Base-by-base conservation (phyloP, 2,329 filamentous ascomycete genomes). In the Colletotrichum sublineola region DNA sequence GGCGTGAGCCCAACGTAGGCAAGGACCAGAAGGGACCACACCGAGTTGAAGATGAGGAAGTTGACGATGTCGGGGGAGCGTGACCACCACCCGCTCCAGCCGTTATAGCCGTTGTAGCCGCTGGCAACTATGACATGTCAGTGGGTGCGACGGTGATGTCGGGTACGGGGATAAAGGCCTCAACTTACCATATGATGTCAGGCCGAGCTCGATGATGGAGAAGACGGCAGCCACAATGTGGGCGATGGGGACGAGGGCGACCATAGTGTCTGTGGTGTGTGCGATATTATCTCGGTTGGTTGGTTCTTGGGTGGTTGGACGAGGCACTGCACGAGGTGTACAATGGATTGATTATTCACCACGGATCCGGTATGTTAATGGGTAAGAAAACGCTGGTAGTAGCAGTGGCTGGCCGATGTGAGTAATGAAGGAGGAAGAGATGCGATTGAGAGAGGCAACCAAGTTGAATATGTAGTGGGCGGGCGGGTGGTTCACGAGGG, bases 41-140 rank as follows among this genome's bases (percentile, higher is more conserved):
- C 85, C 52, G 90, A 85, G 79, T 87, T 87, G 87, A 97, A 97
- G 82, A 97, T 86, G 82, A 96, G 88, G 84, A 96, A 97, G 82
- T 91, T 91, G 80, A 93, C 84, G 46, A 87, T 83, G 14, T 87
- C 85, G 9, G 92, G 91, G 29, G 74, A 77, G 71, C 68, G 75
- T 65, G 65, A 74, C 68, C 77, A 78, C 72, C 73, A 77, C 46
- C 83, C 61, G 46, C 46, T 63, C 46, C 46, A 63, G 46, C 61
- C 61, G 46, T 63, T 63, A 46, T 40, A 50, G 7, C 80, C 76
- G 79, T 85, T 79, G 79, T 82, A 86, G 61, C 79, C 76, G 62
- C 82, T 84, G 50, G 91, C 87, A 74, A 91, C 91, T 93, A 76
- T 15, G 48, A 40, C 8, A 8, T 57, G 48, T 65, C 42, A 71